These are phyloP conservation scores for Teunomyces kruisii DNA, from an alignment of 805 yeast species.

Conservation along the genomic window DNA sequence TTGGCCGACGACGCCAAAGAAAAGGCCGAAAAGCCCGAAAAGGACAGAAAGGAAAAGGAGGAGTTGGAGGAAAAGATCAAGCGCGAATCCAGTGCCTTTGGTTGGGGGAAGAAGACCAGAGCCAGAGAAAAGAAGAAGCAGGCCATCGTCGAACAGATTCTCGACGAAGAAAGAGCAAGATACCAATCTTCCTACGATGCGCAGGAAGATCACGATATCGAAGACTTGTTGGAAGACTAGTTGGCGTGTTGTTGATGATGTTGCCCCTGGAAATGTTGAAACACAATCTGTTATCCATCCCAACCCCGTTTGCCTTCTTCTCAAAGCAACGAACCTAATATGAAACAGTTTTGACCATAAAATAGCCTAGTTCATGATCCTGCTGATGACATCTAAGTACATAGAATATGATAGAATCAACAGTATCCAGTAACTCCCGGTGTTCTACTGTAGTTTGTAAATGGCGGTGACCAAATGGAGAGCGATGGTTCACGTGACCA, in stretches of 20 bases:
- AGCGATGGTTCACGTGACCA: neutral
- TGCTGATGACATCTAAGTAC: neutral
- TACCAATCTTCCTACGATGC: constrained; percentile 47
- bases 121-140: constrained; percentile 55
- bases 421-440: too few relatives aligned
- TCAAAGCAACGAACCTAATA: too few relatives aligned
- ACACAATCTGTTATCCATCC: too few relatives aligned
- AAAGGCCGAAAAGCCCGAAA: constrained; percentile 35
- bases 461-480: neutral
- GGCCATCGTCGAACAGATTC: constrained; percentile 48
- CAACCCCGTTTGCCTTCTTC: too few relatives aligned
- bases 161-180: constrained; percentile 37
- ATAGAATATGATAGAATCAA: neutral
- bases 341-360: too few relatives aligned
- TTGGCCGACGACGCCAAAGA: constrained; percentile 47
- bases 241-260: too few relatives aligned
- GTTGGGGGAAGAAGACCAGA: constrained; percentile 82
- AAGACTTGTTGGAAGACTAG: constrained; percentile 62
- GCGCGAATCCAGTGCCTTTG: constrained; percentile 52
- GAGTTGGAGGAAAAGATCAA: constrained; percentile 28
- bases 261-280: too few relatives aligned
- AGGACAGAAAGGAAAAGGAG: constrained; percentile 35
- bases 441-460: neutral
- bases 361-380: too few relatives aligned
- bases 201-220: constrained; percentile 65